Conservation (phyloP, 1,284 basidiomycete genomes). For the Bjerkandera adusta region DNA sequence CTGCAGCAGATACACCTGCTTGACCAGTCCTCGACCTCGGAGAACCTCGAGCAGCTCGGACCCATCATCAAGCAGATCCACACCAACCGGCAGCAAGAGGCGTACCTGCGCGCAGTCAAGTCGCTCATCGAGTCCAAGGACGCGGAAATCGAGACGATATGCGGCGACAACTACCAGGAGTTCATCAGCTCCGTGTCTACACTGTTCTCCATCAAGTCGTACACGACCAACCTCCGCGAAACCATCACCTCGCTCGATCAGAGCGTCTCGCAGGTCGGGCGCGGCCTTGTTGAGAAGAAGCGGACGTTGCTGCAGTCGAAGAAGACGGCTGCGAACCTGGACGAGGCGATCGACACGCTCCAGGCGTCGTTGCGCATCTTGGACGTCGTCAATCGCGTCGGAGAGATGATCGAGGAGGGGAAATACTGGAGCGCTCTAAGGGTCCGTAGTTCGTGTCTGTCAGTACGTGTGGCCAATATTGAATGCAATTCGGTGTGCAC, state of each 20-base stretch:
- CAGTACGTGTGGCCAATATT: slow-evolving; percentile 21
- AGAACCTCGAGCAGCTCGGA: slow-evolving; percentile 91
- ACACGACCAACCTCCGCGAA: slow-evolving; percentile 79
- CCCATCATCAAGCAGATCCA: slow-evolving; percentile 94
- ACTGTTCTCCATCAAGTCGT: slow-evolving; percentile 90
- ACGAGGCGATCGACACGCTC: slow-evolving; percentile 93
- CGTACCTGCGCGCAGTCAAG: slow-evolving; percentile 86
- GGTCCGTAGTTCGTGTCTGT: slow-evolving; percentile 55
- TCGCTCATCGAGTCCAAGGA: slow-evolving; percentile 92
- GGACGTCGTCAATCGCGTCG: slow-evolving; percentile 93
- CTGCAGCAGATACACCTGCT: slow-evolving; percentile 85
- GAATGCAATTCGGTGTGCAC: slow-evolving; percentile 26
- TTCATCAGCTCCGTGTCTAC: slow-evolving; percentile 97
- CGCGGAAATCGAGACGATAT: slow-evolving; percentile 93
- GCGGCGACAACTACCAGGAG: slow-evolving; percentile 95
- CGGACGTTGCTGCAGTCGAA: slow-evolving; percentile 84
- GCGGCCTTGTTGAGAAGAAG: slow-evolving; percentile 89
- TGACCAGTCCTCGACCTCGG: slow-evolving; percentile 80
- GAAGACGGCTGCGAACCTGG: slow-evolving; percentile 90
- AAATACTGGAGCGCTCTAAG: slow-evolving; percentile 97
- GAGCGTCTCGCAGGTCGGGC: slow-evolving; percentile 76
- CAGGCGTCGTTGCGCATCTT: slow-evolving; percentile 91
- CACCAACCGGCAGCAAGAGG: slow-evolving; percentile 86
- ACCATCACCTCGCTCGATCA: slow-evolving; percentile 72
- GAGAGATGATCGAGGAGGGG: slow-evolving; percentile 88